A percentile compares a stretch with the other conserved stretches of the same genome.
Conservation (phyloP, 2,329 filamentous ascomycete species). For the Aspergillus hortae region DNA sequence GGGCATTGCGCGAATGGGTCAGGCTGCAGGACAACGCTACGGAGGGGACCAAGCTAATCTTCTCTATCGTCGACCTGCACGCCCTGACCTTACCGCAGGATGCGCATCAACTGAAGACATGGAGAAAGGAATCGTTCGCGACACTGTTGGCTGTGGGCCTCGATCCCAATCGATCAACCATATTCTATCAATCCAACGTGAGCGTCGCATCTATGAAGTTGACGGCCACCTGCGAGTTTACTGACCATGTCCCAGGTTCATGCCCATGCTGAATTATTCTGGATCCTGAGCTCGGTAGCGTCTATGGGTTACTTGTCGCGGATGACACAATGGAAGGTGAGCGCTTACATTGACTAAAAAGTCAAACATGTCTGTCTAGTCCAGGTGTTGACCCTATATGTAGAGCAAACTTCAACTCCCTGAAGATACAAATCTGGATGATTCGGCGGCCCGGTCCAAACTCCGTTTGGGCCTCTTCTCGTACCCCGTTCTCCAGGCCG, state of each 20-base stretch:
- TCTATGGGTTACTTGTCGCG: conserved; percentile 89
- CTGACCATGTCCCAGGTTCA: conserved; percentile 52
- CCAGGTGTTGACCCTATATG: conserved; percentile 4
- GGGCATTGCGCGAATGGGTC: conserved; percentile 84
- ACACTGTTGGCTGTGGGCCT: conserved; percentile 80
- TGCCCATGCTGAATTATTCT: conserved; percentile 88
- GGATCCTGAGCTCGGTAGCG: conserved; percentile 89
- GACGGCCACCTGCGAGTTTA: background rate
- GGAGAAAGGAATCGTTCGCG: conserved; percentile 72
- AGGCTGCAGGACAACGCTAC: conserved; percentile 65
- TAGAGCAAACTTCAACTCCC: conserved; percentile 71
- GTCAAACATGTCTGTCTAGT: too few species aligned
- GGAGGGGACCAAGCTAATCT: conserved; percentile 63
- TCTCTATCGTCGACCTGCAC: conserved; percentile 89
- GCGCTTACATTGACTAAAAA: background rate
- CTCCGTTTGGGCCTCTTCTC: conserved; percentile 90
- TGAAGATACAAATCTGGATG: conserved; percentile 57
- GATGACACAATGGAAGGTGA: conserved; percentile 99
- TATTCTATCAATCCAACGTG: conserved; percentile 82
- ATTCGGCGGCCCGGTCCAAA: conserved; percentile 53
- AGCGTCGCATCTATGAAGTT: conserved; percentile 20
- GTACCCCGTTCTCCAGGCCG: conserved; percentile 92
- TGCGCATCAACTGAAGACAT: conserved; percentile 56
- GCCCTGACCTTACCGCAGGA: conserved; percentile 79
- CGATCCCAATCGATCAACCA: conserved; percentile 67